phyloP scores from a whole-genome alignment of 2,329 filamentous ascomycete genomes.

The Phaeosphaeriaceae sp. region DNA sequence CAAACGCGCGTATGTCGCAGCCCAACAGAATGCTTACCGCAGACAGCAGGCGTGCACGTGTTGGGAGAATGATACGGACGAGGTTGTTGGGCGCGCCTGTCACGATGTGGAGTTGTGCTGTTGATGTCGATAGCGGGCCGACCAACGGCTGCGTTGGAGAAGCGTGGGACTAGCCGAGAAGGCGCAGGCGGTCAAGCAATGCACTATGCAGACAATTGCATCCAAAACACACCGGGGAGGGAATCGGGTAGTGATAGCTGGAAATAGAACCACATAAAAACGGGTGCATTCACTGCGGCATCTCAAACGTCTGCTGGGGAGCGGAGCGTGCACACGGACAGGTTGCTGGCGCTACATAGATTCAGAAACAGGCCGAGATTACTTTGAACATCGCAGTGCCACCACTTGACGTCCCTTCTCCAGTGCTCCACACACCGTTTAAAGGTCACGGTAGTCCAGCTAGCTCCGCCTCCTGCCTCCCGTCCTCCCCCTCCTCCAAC shows the following conservation, averaged over 20 bases:
- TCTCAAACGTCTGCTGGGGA: neutral
- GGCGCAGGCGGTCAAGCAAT: neutral
- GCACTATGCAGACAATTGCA: neutral
- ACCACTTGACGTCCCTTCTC: neutral
- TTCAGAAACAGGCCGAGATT: slow-evolving; percentile 1
- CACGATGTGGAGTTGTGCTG: neutral
- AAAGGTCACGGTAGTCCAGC: neutral
- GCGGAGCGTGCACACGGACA: neutral
- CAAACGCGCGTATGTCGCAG: neutral
- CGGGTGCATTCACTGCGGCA: neutral
- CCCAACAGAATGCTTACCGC: neutral
- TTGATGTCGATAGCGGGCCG: neutral
- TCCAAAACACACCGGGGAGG: neutral
- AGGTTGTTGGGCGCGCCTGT: neutral
- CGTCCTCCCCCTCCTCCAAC: neutral
- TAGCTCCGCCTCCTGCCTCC: slow-evolving; percentile 1
- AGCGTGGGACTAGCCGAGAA: neutral
- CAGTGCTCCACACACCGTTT: neutral
- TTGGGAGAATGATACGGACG: neutral
- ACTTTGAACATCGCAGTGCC: neutral
- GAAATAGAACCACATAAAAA: neutral
- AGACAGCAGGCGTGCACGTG: neutral
- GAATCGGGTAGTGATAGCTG: neutral
- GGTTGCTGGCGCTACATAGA: neutral
- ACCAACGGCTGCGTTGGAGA: neutral